These are phyloP conservation scores for Hypoxylon sp. DNA, from an alignment of 2,329 filamentous ascomycete species.

Conservation along the genomic window DNA sequence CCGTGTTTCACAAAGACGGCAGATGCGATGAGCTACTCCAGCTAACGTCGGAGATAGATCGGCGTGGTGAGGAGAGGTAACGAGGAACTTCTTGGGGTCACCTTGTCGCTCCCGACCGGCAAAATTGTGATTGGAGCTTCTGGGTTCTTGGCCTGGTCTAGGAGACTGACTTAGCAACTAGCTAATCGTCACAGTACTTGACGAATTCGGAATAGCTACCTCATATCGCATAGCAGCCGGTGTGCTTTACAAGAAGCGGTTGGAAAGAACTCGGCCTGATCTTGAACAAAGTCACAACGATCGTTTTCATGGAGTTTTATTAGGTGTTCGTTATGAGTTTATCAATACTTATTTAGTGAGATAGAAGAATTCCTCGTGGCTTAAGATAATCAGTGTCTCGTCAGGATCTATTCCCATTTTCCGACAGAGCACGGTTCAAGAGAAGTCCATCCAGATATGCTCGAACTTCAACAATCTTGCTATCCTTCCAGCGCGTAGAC, in stretches of 20 bases:
- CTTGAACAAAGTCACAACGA: background rate
- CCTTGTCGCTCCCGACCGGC: slow-evolving; percentile 6
- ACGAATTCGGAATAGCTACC: background rate
- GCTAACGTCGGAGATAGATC: slow-evolving; percentile 7
- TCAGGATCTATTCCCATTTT: slow-evolving; percentile 9
- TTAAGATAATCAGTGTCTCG: background rate
- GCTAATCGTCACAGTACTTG: slow-evolving; percentile 19
- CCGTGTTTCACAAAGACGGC: slow-evolving; percentile 8
- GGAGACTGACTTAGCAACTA: background rate
- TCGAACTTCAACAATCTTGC: slow-evolving; percentile 22
- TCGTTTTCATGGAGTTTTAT: background rate
- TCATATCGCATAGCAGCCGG: background rate
- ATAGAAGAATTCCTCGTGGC: background rate
- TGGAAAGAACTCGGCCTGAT: slow-evolving; percentile 2
- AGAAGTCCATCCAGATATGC: slow-evolving; percentile 18
- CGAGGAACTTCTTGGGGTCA: slow-evolving; percentile 6
- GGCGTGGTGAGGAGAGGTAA: slow-evolving; percentile 8
- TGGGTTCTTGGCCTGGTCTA: slow-evolving; percentile 23
- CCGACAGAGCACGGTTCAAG: slow-evolving; percentile 13
- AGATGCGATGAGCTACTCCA: slow-evolving; percentile 4
- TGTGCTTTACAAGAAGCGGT: slow-evolving; percentile 12
- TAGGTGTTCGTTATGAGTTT: no score
- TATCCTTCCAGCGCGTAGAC: slow-evolving; percentile 19
- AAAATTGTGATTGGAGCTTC: slow-evolving; percentile 28
- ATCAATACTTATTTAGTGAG: background rate